Conservation (phyloP, 1,139 yeast species). For the Pneumocystis sp. region DNA sequence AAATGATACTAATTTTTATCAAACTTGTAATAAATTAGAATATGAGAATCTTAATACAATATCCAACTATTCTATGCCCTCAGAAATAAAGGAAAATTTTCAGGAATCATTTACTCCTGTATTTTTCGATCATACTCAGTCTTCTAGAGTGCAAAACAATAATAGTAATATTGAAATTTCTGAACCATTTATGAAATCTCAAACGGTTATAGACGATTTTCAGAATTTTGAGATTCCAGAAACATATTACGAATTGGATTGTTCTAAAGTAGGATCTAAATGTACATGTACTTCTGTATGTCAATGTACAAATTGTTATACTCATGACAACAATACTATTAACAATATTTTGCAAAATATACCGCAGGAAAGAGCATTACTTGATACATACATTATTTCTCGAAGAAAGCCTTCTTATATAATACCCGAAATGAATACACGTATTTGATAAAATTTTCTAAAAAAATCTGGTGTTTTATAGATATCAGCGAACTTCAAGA, state of each 20-base stretch:
- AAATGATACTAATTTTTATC: neutral
- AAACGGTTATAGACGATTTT: neutral
- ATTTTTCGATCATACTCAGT: neutral
- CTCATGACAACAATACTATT: neutral
- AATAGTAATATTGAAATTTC: neutral
- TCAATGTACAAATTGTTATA: neutral
- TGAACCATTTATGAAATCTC: neutral
- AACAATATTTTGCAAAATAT: neutral
- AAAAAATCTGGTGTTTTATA: neutral
- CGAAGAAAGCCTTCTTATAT: neutral
- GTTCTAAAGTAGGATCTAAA: neutral
- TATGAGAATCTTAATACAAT: neutral
- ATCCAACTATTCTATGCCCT: neutral
- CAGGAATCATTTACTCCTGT: neutral
- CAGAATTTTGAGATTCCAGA: neutral
- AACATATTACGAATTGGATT: neutral
- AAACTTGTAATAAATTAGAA: neutral
- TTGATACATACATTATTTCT: neutral
- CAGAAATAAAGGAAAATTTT: neutral
- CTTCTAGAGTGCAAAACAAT: neutral
- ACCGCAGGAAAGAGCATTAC: neutral
- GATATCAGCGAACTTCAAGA: neutral
- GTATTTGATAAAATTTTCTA: neutral
- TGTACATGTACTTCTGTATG: neutral
- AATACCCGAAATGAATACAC: neutral